A percentile compares a stretch with the other conserved stretches of the same genome.
phyloP scores from a whole-genome alignment of 78 protist species.

The Monosiga brevicollis region DNA sequence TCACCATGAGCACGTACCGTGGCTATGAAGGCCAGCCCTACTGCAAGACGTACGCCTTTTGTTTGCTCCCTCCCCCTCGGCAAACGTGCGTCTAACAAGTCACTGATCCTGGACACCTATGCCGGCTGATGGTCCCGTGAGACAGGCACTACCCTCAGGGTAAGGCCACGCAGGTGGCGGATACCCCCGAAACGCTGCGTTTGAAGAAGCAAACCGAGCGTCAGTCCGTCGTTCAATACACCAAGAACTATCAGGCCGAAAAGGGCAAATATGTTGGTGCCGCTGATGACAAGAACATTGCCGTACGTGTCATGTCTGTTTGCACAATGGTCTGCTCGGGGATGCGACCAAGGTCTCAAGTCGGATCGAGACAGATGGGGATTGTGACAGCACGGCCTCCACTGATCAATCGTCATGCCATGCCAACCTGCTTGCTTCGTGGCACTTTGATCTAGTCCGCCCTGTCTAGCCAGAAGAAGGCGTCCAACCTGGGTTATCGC shows the following conservation, averaged over 20 bases:
- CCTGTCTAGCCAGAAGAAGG: background rate
- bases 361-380: too few species aligned
- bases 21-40: conserved; percentile 2
- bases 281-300: background rate
- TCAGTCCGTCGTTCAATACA: background rate
- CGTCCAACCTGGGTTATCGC: background rate
- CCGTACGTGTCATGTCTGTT: too few species aligned
- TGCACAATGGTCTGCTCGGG: too few species aligned
- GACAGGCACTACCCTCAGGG: conserved; percentile 1
- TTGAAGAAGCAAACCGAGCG: background rate
- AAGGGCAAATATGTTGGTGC: background rate
- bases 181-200: background rate
- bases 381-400: too few species aligned
- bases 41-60: conserved; percentile 1
- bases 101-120: background rate
- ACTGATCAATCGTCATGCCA: too few species aligned
- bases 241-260: background rate
- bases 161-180: background rate
- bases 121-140: background rate
- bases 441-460: too few species aligned
- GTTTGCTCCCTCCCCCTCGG: background rate
- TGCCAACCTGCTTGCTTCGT: too few species aligned
- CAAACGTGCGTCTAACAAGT: background rate
- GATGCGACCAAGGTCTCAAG: too few species aligned
- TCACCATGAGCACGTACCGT: background rate